phyloP scores from a whole-genome alignment of 2,329 filamentous ascomycete species.

The Daldinia sp. region DNA sequence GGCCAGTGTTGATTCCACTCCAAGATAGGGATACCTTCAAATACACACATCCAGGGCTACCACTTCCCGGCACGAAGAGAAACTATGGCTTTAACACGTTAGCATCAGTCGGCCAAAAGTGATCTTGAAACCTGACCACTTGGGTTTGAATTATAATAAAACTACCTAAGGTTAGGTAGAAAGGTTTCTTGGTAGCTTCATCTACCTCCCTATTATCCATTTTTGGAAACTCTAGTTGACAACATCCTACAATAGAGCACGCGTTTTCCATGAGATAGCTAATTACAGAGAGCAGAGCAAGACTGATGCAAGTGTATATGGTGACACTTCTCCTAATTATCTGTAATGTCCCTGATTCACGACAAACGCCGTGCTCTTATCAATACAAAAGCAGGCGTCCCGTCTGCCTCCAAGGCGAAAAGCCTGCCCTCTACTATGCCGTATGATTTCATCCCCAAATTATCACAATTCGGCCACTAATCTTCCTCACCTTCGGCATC shows the following conservation, averaged over 20 bases:
- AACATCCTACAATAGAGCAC: not conserved
- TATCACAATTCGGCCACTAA: slow-evolving; percentile 18
- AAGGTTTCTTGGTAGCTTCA: not conserved
- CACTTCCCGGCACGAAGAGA: too few species aligned
- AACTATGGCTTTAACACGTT: too few species aligned
- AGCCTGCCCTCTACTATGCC: not conserved
- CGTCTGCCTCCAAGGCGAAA: not conserved
- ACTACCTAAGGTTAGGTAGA: too few species aligned
- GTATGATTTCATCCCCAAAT: not conserved
- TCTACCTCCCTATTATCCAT: not conserved
- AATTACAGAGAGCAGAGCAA: not conserved
- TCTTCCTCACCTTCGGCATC: slow-evolving; percentile 59
- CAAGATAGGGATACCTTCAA: too few species aligned
- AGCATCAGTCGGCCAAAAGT: too few species aligned
- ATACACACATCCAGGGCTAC: too few species aligned
- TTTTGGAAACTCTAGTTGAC: not conserved
- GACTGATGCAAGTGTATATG: not conserved
- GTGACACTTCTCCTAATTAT: not conserved
- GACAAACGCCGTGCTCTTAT: not conserved
- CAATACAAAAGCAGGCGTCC: not conserved
- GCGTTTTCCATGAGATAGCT: not conserved
- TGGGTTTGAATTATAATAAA: too few species aligned
- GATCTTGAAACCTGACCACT: too few species aligned
- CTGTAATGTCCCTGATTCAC: not conserved
- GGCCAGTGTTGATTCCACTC: too few species aligned